Conservation (phyloP, 2,329 filamentous ascomycete genomes). For the Trichoderma koningii region DNA sequence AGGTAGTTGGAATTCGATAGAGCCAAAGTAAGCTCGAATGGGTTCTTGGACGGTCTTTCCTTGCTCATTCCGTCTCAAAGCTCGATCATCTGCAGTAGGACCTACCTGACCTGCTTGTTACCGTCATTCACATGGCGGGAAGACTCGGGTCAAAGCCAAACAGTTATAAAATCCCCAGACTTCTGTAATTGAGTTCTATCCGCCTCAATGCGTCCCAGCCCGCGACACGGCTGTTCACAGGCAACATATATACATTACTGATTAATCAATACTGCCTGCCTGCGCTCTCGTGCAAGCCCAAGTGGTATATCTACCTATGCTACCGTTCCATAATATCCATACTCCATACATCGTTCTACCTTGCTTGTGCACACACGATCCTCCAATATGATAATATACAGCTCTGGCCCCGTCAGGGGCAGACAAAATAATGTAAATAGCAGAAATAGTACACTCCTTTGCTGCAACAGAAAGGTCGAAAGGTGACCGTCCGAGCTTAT, state of each 20-base stretch:
- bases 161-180: too few relatives aligned
- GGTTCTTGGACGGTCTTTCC: neutral
- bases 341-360: constrained; percentile 10
- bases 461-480: neutral
- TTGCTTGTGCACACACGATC: neutral
- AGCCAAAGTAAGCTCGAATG: neutral
- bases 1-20: neutral
- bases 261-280: constrained; percentile 9
- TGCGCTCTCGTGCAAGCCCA: neutral
- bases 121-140: neutral
- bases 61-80: neutral
- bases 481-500: neutral
- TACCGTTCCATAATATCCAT: constrained; percentile 1
- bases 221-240: too few relatives aligned
- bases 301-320: constrained; percentile 4
- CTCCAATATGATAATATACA: constrained; percentile 14
- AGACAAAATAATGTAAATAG: constrained; percentile 15
- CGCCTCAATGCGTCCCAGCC: too few relatives aligned
- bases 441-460: constrained; percentile 13
- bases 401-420: neutral
- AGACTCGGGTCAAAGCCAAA: neutral
- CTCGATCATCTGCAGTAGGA: neutral
- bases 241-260: constrained; percentile 4
- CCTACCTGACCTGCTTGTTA: too few relatives aligned
- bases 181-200: too few relatives aligned